A percentile compares a stretch with the other conserved stretches of the same genome.
These are phyloP conservation scores for Euptelea pleiosperma DNA, from an alignment of 164 flowering plant species.

Conservation along the genomic window DNA sequence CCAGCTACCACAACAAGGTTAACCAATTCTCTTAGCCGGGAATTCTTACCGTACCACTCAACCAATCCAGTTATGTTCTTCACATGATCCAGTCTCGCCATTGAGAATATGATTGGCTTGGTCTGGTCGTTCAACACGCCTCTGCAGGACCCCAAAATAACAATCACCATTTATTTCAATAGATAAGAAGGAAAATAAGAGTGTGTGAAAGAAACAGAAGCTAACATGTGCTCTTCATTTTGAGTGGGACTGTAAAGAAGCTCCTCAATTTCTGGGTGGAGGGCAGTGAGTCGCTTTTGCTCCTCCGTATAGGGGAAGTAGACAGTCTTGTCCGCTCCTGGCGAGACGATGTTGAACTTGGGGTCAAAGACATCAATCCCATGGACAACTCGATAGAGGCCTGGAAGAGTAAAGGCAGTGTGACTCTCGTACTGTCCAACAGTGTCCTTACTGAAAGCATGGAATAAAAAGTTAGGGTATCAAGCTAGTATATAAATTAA, in stretches of 20 bases:
- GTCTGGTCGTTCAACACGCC: slow-evolving; percentile 64
- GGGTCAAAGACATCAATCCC: slow-evolving; percentile 96
- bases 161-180: neutral
- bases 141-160: slow-evolving; percentile 33
- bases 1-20: slow-evolving; percentile 93
- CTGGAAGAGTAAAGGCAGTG: slow-evolving; percentile 91
- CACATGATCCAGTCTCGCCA: slow-evolving; percentile 90
- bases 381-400: slow-evolving; percentile 93
- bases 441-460: slow-evolving; percentile 89
- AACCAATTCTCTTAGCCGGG: slow-evolving; percentile 56
- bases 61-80: slow-evolving; percentile 87
- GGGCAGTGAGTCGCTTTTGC: slow-evolving; percentile 56
- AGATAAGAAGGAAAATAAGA: neutral
- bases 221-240: slow-evolving; percentile 87
- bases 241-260: slow-evolving; percentile 73
- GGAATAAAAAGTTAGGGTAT: neutral
- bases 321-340: slow-evolving; percentile 87
- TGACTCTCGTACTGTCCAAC: slow-evolving; percentile 99
- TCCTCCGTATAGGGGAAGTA: slow-evolving; percentile 87
- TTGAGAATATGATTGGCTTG: slow-evolving; percentile 86
- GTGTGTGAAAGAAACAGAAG: neutral
- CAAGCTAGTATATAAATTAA: neutral
- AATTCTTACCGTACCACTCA: slow-evolving; percentile 82
- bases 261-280: slow-evolving; percentile 94
- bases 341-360: slow-evolving; percentile 98